Evolutionary conservation across 495 filamentous ascomycete species (phyloP).

Genomic region (Daldinia concentrica): DNA sequence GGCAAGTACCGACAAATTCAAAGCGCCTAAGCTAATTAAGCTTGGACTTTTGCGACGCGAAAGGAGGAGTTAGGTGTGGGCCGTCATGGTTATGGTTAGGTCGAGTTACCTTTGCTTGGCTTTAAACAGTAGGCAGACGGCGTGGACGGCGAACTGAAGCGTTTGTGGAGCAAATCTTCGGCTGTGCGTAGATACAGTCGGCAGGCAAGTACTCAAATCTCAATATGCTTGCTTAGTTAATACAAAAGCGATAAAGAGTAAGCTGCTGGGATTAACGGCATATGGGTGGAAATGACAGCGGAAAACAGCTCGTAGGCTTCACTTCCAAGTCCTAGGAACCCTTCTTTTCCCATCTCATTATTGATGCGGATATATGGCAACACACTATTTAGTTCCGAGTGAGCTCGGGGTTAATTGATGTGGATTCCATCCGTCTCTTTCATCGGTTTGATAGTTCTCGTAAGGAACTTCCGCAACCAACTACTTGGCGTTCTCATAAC

Average conservation of each 20-base stretch:
- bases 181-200: constrained; percentile 6
- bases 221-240: constrained; percentile 1
- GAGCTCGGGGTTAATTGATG: background rate
- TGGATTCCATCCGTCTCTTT: background rate
- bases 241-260: constrained; percentile 19
- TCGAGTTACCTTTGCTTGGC: constrained; percentile 22
- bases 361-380: constrained; percentile 26
- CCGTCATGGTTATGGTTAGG: constrained; percentile 16
- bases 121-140: constrained; percentile 13
- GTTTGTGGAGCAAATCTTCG: constrained; percentile 10
- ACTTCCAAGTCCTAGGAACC: constrained; percentile 4
- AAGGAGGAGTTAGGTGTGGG: constrained; percentile 32
- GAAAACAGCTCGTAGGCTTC: constrained; percentile 17
- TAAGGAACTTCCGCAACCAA: constrained; percentile 16
- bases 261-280: constrained; percentile 20
- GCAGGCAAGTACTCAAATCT: constrained; percentile 4
- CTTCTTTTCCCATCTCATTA: constrained; percentile 13
- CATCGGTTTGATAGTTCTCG: background rate
- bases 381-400: constrained; percentile 5
- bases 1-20: constrained; percentile 19
- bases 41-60: constrained; percentile 30
- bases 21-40: constrained; percentile 17
- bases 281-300: background rate
- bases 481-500: constrained; percentile 8
- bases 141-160: constrained; percentile 14